A percentile compares a stretch with the other conserved stretches of the same genome.
These are phyloP conservation scores for Aspergillus pseudoterreus DNA, from an alignment of 2,329 filamentous ascomycete species.

Conservation along the genomic window DNA sequence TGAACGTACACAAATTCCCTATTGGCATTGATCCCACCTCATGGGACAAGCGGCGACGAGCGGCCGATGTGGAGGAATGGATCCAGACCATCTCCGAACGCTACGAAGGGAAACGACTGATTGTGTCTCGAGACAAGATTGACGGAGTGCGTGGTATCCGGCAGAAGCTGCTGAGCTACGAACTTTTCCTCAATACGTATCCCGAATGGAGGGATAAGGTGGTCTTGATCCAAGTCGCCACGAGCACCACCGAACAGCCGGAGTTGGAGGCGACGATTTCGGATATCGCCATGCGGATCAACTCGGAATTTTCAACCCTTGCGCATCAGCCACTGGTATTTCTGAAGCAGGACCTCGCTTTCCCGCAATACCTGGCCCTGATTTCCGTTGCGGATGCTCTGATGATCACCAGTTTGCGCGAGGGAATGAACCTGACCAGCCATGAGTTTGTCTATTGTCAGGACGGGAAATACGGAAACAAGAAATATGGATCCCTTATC, in stretches of 20 bases:
- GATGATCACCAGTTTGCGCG: constrained; percentile 91
- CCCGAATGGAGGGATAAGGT: constrained; percentile 84
- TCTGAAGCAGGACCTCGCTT: constrained; percentile 90
- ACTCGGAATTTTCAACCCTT: constrained; percentile 84
- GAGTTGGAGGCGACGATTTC: constrained; percentile 85
- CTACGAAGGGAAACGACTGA: constrained; percentile 83
- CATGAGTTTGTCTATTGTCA: constrained; percentile 94
- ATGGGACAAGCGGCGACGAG: constrained; percentile 66
- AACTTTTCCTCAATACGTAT: constrained; percentile 90
- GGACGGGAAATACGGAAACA: constrained; percentile 64
- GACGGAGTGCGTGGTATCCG: constrained; percentile 88
- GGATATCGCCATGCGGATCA: constrained; percentile 91
- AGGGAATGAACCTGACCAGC: constrained; percentile 95
- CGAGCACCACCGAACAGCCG: constrained; percentile 81
- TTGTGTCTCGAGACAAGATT: constrained; percentile 90
- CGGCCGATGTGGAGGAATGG: constrained; percentile 73
- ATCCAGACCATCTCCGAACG: constrained; percentile 74
- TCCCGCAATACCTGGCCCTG: constrained; percentile 87
- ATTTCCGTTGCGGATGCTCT: constrained; percentile 85
- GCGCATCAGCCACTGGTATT: constrained; percentile 92
- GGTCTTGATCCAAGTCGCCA: constrained; percentile 89
- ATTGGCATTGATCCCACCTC: constrained; percentile 88
- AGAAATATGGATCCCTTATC: constrained; percentile 84
- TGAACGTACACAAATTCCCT: constrained; percentile 78
- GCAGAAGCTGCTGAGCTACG: constrained; percentile 88